These are phyloP conservation scores for Urostyla sp. DNA, from an alignment of 73 alveolate species.

Conservation along the genomic window DNA sequence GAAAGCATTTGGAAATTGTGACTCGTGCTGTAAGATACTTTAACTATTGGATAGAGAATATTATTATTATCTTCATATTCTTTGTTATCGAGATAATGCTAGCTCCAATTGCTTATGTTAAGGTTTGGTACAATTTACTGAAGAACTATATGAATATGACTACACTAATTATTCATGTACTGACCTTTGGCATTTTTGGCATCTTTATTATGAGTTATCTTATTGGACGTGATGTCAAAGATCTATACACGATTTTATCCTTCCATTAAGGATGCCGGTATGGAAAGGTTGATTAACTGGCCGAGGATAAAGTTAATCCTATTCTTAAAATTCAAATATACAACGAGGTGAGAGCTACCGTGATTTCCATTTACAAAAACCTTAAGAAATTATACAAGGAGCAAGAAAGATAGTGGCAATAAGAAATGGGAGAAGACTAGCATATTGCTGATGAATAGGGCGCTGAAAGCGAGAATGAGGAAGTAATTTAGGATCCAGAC, in stretches of 20 bases:
- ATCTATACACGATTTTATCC: not conserved
- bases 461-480: constrained; percentile 40
- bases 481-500: not conserved
- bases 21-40: not conserved
- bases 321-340: not conserved
- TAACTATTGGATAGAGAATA: constrained; percentile 9
- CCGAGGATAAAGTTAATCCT: not conserved
- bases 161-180: no score
- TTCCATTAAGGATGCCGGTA: not conserved
- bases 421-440: constrained; percentile 14
- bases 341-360: constrained; percentile 39
- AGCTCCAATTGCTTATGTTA: not conserved
- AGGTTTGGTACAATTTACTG: not conserved
- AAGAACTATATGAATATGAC: no score
- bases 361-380: not conserved
- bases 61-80: not conserved
- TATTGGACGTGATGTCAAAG: not conserved
- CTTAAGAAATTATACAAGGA: not conserved
- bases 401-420: not conserved
- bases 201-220: not conserved
- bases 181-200: not conserved
- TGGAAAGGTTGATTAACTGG: not conserved
- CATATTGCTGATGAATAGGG: constrained; percentile 36
- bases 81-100: not conserved
- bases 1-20: not conserved